Evolutionary conservation across 768 basidiomycete genomes (phyloP).

Genomic region (Amanita thiersii): DNA sequence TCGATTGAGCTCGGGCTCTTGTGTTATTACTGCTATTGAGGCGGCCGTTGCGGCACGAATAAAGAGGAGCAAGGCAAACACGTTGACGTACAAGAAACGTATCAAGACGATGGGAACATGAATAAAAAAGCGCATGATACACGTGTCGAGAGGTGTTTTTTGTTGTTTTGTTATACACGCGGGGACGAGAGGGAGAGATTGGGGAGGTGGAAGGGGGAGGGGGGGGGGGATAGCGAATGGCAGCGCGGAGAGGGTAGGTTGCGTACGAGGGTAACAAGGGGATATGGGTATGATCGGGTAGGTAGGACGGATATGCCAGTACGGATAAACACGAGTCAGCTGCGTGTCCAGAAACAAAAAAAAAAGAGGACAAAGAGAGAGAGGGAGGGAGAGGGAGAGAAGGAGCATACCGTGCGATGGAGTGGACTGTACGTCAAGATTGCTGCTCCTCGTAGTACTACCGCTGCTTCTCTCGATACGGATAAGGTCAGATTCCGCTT

Average conservation of each 20-base stretch:
- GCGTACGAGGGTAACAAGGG: background rate
- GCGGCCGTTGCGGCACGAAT: slow-evolving; percentile 16
- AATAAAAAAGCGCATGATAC: slow-evolving; percentile 6
- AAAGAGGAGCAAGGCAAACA: slow-evolving; percentile 8
- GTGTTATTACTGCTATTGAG: background rate
- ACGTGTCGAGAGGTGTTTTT: too few relatives aligned
- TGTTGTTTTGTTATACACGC: background rate
- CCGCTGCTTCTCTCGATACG: slow-evolving; percentile 5
- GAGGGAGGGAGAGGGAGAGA: slow-evolving; percentile 6
- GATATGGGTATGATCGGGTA: background rate
- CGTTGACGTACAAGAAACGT: slow-evolving; percentile 9
- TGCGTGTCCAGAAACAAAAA: slow-evolving; percentile 3
- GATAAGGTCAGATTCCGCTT: slow-evolving; percentile 25
- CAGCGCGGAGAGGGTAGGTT: background rate
- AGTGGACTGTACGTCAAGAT: slow-evolving; percentile 19
- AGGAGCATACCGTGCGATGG: slow-evolving; percentile 24
- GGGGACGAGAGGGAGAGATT: too few relatives aligned
- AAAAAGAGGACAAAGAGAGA: slow-evolving; percentile 8
- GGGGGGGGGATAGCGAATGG: background rate
- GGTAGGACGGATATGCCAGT: background rate
- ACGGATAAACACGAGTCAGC: slow-evolving; percentile 7
- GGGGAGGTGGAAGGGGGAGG: background rate
- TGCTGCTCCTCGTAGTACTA: slow-evolving; percentile 19
- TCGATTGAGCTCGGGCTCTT: slow-evolving; percentile 44
- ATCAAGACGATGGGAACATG: background rate